phyloP scores from a whole-genome alignment of 202 grass and related monocot genomes.

The Digitaria exilis region DNA sequence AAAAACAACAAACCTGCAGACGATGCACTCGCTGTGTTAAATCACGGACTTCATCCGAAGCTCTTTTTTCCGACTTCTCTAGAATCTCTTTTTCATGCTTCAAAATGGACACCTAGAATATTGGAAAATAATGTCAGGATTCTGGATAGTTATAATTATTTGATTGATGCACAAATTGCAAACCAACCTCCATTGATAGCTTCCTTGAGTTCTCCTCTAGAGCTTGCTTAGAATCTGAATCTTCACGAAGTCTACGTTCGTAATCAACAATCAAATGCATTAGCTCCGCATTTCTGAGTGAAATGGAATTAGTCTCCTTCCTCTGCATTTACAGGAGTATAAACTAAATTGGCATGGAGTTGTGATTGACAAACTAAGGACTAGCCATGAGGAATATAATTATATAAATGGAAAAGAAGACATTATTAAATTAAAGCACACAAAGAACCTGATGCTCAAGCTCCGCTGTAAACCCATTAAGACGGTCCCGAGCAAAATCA shows the following conservation, averaged over 20 bases:
- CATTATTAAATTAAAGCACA: background rate
- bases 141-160: constrained; percentile 4
- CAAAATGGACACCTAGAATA: constrained; percentile 68
- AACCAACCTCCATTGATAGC: constrained; percentile 76
- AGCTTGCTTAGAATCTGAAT: constrained; percentile 71
- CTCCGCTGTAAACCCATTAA: constrained; percentile 73
- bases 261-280: constrained; percentile 90
- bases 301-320: constrained; percentile 87
- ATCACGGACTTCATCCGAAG: constrained; percentile 69
- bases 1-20: constrained; percentile 69
- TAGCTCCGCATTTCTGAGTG: constrained; percentile 83
- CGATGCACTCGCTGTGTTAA: constrained; percentile 78
- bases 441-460: constrained; percentile 87
- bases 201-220: constrained; percentile 79
- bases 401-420: constrained; percentile 24
- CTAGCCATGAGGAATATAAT: background rate
- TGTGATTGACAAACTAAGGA: constrained; percentile 4
- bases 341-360: constrained; percentile 24
- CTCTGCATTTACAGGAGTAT: constrained; percentile 55
- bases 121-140: constrained; percentile 26
- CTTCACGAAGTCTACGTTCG: constrained; percentile 79
- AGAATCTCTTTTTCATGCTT: constrained; percentile 88
- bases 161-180: constrained; percentile 3
- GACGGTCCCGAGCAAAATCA: constrained; percentile 72
- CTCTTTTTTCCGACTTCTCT: constrained; percentile 71